A percentile compares a stretch with the other conserved stretches of the same genome.
Conservation (phyloP, 2,329 filamentous ascomycete genomes). For the Cercospora canescens region DNA sequence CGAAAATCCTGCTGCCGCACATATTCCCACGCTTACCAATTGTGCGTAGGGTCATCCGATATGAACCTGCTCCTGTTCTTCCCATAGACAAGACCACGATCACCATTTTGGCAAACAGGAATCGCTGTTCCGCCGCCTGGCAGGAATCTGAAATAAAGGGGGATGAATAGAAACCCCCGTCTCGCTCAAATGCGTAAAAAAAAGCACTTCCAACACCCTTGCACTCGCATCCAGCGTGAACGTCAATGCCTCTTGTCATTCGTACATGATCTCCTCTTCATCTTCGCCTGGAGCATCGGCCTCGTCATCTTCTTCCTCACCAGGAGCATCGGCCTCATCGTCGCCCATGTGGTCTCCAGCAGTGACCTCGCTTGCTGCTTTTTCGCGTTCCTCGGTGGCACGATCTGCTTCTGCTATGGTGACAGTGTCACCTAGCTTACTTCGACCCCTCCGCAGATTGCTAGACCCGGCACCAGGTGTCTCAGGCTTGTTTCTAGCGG, state of each 20-base stretch:
- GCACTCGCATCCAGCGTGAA: neutral
- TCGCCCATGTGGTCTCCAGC: conserved; percentile 27
- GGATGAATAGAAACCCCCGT: neutral
- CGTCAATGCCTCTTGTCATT: conserved; percentile 18
- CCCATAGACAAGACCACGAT: neutral
- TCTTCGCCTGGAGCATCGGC: conserved; percentile 28
- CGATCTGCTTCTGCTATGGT: conserved; percentile 19
- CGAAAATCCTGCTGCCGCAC: neutral
- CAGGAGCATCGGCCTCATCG: conserved; percentile 24
- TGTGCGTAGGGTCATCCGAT: neutral
- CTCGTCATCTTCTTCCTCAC: conserved; percentile 29
- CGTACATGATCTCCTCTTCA: conserved; percentile 33
- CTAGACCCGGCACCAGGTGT: conserved; percentile 18
- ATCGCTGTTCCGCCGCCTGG: neutral
- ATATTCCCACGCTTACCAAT: neutral
- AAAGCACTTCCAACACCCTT: neutral
- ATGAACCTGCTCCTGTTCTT: neutral
- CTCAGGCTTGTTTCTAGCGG: conserved; percentile 2
- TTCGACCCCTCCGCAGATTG: conserved; percentile 40
- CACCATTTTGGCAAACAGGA: neutral
- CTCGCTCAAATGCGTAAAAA: conserved; percentile 4
- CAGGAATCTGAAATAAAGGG: neutral
- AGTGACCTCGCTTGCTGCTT: conserved; percentile 27
- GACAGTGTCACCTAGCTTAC: conserved; percentile 44
- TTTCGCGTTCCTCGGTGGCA: conserved; percentile 25